Evolutionary conservation across 345 rosid genomes (phyloP).

Genomic region (Salix exigua): DNA sequence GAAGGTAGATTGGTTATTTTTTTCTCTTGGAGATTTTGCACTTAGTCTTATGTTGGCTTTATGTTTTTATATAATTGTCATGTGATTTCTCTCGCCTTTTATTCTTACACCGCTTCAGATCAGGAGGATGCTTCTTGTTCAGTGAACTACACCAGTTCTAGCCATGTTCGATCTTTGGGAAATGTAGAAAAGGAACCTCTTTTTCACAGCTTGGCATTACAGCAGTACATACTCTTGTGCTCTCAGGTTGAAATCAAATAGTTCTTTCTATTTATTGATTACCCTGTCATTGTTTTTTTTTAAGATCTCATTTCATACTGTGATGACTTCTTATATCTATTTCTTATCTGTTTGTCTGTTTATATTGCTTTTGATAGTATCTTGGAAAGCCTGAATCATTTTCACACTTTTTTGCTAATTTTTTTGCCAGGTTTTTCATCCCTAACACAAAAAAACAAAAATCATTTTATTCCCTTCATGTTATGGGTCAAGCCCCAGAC

Average conservation of each 20-base stretch:
- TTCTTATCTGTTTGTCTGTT: neutral
- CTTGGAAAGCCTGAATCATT: neutral
- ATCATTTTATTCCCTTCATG: too few relatives aligned
- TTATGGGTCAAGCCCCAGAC: too few relatives aligned
- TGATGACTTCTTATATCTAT: neutral
- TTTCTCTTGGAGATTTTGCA: neutral
- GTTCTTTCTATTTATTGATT: constrained; percentile 1
- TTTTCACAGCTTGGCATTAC: constrained; percentile 73
- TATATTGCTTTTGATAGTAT: neutral
- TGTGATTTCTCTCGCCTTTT: neutral
- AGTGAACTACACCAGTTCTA: constrained; percentile 13
- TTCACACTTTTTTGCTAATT: neutral
- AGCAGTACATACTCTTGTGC: constrained; percentile 77
- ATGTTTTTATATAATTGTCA: neutral
- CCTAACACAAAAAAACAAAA: neutral
- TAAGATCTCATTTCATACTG: neutral
- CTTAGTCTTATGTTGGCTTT: neutral
- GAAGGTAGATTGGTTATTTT: constrained; percentile 34
- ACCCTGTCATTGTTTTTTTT: neutral
- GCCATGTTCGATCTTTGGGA: constrained; percentile 12
- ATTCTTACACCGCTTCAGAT: constrained; percentile 17
- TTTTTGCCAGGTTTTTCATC: neutral
- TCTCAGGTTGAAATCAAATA: constrained; percentile 52
- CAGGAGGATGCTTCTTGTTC: constrained; percentile 24
- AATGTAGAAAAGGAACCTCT: constrained; percentile 42